Evolutionary conservation across 2,329 filamentous ascomycete genomes (phyloP).

Genomic region (Dactylellina sp.): DNA sequence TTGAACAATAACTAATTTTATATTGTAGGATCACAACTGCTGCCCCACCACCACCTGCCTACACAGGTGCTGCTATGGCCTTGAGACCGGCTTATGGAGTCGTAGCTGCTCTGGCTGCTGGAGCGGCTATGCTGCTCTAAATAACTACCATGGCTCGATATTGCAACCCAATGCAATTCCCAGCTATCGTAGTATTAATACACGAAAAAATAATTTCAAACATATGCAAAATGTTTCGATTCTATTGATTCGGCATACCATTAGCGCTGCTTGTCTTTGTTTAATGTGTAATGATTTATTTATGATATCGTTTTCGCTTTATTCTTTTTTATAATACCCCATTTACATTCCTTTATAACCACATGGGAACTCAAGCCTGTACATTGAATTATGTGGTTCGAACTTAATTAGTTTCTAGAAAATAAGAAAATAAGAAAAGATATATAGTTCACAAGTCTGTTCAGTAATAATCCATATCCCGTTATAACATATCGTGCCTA

Average conservation of each 20-base stretch:
- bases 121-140: slow-evolving; percentile 37
- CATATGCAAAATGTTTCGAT: neutral
- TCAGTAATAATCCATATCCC: too few relatives aligned
- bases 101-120: slow-evolving; percentile 25
- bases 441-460: neutral
- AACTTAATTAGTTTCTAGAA: neutral
- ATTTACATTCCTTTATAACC: slow-evolving; percentile 25
- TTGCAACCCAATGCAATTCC: neutral
- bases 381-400: neutral
- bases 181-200: neutral
- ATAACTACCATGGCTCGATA: neutral
- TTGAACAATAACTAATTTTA: slow-evolving; percentile 1
- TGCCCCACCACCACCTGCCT: slow-evolving; percentile 28
- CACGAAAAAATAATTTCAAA: neutral
- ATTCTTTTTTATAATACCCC: neutral
- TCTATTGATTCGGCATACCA: neutral
- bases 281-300: slow-evolving; percentile 21
- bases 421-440: neutral
- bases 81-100: slow-evolving; percentile 39
- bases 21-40: slow-evolving; percentile 15
- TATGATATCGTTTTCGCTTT: slow-evolving; percentile 5
- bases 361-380: slow-evolving; percentile 5
- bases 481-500: too few relatives aligned
- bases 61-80: slow-evolving; percentile 49
- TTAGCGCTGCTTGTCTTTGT: slow-evolving; percentile 4